Base-by-base conservation (phyloP, 345 rosid species). In the Conringia planisiliqua region DNA sequence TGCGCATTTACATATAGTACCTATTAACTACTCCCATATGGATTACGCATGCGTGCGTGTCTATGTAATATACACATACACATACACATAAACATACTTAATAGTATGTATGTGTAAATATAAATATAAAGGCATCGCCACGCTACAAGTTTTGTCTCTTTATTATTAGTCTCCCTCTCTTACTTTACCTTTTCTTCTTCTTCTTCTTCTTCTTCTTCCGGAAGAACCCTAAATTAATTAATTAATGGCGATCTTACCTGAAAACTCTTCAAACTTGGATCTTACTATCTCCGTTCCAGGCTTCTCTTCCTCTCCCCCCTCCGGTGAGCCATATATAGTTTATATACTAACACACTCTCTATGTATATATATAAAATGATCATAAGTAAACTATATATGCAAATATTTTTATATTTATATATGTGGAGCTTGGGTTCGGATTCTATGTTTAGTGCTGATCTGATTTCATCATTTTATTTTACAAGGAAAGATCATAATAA, bases 221-320 rank as follows among this genome's bases (percentile, higher is more conserved):
- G 61, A 54, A 76, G 62, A 76, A 70, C 55, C 80, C 26, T 50
- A 54, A 20, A 1, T 29, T 61, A 62, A 36, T 46, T 30, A 33
- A 79, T 60, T 55, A 65, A 84, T 85, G 96, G 89, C 87, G 70
- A 75, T 84, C 83, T 82, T 82, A 50, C 89, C 87, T 39, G 70
- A 77, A 38, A 70, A 77, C 70, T 75, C 87, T 61, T 88, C 97
- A 10, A 81, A 86, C 86, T 83, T 94, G 82, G 97, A 91, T 75
- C 85, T 94, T 79, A 84, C 90, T 39, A 91, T 94, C 43, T 91
- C 94, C 22, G 88, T 89, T 64, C 88, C 90, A 7, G 97, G 97
- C 72, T 88, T 91, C 85, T 81, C 89, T 75, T 77, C 88, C 16
- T 82, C 94, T 4, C 85, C 85, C 61, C 81, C 86, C 75, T 80